Base-by-base conservation (phyloP, 192 early-diverging fungal genomes). In the Dimargaris xerosporica region DNA sequence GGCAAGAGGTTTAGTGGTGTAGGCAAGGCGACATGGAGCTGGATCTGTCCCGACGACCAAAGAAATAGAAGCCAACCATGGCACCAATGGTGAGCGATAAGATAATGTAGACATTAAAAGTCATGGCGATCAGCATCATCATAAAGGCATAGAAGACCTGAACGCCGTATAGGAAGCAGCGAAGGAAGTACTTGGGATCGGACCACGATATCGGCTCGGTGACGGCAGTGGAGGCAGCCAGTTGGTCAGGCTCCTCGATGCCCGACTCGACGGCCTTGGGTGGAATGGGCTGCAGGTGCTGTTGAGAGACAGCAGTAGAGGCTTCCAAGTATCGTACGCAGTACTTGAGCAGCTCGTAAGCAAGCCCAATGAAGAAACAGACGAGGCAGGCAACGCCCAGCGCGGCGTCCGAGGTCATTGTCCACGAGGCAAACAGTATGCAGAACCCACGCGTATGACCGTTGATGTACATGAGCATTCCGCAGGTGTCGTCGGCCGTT, bases 71-170 rank as follows among this genome's bases (percentile, higher is more conserved):
- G 19, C 58, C 58, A 41, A 60, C 42, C 17, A 60, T 60, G 12
- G 58, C 30, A 60, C 58, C 58, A 19, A 60, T 7, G 43, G n/a
- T 25, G 19, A 60, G 21, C n/a, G 58, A 41, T 19, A 44, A 30
- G 41, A 60, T 44, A 9, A 60, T 30, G 26, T 60, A 60, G 41
- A 28, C 42, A 23, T 60, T 60, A 23, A 44, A 60, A 11, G 58
- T 60, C 58, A 60, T 60, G 19, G 42, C 58, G 7, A 60, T 44
- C 34, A 60, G 42, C 58, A 60, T 60, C n/a, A 60, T 13, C 39
- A 60, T 25, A 26, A 60, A 60, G 58, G 58, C 58, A 44, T 60
- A 60, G 26, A 41, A 60, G 12, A 60, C 58, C 58, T 60, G 58
- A 17, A 60, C 41, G n/a, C 58, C 58, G n/a, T 60, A 60, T 15